phyloP scores from a whole-genome alignment of 805 yeast genomes.

The Spathaspora arborariae region DNA sequence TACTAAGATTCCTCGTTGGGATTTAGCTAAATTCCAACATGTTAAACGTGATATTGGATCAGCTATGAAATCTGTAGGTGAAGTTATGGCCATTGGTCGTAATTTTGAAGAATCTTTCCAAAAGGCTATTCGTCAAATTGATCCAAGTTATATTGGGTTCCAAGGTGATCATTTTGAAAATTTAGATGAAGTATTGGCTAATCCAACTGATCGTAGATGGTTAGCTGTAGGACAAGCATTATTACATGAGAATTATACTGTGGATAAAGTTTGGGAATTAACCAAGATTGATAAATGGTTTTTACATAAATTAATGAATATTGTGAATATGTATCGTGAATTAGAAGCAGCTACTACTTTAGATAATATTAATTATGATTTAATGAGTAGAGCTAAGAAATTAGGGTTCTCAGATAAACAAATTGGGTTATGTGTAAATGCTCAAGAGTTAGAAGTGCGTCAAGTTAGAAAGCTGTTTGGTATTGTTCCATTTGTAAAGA shows the following conservation, averaged over 20 bases:
- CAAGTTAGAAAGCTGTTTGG: conserved; percentile 74
- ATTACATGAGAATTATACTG: conserved; percentile 84
- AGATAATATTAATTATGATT: conserved; percentile 59
- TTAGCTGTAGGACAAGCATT: conserved; percentile 97
- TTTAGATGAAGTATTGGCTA: conserved; percentile 70
- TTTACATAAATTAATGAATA: conserved; percentile 85
- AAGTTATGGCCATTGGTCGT: conserved; percentile 98
- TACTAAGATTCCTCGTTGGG: conserved; percentile 98
- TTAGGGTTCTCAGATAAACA: conserved; percentile 95
- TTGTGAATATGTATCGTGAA: conserved; percentile 83
- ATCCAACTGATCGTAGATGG: conserved; percentile 96
- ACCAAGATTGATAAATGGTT: conserved; percentile 96
- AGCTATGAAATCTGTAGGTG: conserved; percentile 98
- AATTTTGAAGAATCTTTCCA: conserved; percentile 96
- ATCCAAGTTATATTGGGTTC: conserved; percentile 86
- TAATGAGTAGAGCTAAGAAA: conserved; percentile 78
- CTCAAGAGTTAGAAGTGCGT: conserved; percentile 79
- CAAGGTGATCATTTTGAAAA: conserved; percentile 80
- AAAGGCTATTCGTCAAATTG: conserved; percentile 95
- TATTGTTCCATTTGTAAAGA: conserved; percentile 89
- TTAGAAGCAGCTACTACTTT: conserved; percentile 59
- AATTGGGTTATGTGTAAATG: conserved; percentile 72
- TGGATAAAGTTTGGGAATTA: conserved; percentile 87
- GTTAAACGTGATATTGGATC: conserved; percentile 93
- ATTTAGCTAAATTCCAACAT: conserved; percentile 89